phyloP scores from a whole-genome alignment of 805 yeast genomes.

The Saturnispora quitensis region DNA sequence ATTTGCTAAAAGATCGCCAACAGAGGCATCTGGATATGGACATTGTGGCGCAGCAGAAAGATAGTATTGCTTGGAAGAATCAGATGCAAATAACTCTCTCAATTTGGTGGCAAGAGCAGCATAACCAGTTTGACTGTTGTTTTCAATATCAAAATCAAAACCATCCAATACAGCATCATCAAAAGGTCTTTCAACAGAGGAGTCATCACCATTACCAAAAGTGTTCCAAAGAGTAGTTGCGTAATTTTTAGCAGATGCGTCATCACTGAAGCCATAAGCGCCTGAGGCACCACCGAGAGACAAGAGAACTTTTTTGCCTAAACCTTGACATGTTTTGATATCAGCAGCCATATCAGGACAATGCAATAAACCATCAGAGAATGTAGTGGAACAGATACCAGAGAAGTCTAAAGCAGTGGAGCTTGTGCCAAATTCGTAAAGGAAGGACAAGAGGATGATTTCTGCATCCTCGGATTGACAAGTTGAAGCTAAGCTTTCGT shows the following conservation, averaged over 20 bases:
- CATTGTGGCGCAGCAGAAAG: conserved; percentile 92
- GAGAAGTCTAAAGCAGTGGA: conserved; percentile 48
- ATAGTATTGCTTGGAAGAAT: conserved; percentile 49
- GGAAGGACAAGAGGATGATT: conserved; percentile 61
- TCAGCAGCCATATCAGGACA: conserved; percentile 45
- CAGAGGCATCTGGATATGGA: conserved; percentile 66
- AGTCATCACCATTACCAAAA: conserved; percentile 49
- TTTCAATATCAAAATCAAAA: conserved; percentile 69
- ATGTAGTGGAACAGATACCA: conserved; percentile 33
- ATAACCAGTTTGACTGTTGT: conserved; percentile 53
- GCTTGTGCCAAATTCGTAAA: conserved; percentile 47
- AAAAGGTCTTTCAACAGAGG: conserved; percentile 39
- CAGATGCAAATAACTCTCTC: conserved; percentile 30
- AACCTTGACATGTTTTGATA: conserved; percentile 62
- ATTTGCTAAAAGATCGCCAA: conserved; percentile 33
- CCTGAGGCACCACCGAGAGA: conserved; percentile 73
- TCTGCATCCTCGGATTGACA: conserved; percentile 66
- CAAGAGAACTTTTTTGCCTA: conserved; percentile 70
- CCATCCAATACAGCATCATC: conserved; percentile 77
- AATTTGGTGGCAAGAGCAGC: conserved; percentile 47
- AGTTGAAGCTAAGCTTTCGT: conserved; percentile 49
- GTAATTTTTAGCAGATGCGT: conserved; percentile 46
- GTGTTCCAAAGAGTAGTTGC: conserved; percentile 55
- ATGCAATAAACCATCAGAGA: conserved; percentile 34
- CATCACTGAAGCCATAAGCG: conserved; percentile 42